Evolutionary conservation across 1,284 basidiomycete genomes (phyloP), one percentile per base, ranked within the genome.

Genomic region (Irpex sp.): DNA sequence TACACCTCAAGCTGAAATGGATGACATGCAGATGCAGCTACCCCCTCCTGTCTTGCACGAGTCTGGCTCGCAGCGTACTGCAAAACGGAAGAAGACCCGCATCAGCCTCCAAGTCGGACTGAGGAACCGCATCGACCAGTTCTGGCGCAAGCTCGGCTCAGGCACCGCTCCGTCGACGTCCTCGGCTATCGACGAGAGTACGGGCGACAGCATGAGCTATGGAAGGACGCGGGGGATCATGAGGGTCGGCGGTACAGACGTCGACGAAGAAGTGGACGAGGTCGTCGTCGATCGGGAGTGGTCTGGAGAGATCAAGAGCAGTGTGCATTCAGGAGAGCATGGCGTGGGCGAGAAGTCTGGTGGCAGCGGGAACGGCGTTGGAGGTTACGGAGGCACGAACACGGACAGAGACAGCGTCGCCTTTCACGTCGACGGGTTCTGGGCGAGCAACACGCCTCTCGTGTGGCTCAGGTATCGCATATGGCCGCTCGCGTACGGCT

Each of bases 211-310:
- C 34, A 64, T 55, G 34, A 59, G 58, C 11, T 64, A 60, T 38
- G 56, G 60, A 51, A 31, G 76, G 76, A 4, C 75, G 72, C 31
- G 74, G 69, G 37, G 70, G 71, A 36, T 76, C 70, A 65, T 74
- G 66, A 9, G 74, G 72, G 36, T 34, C 11, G 52, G 4, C 1
- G 19, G 15, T 8, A 48, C 26, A 5, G 58, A 61, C 4, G 72
- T 78, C 56, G 75, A 76, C 37, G 75, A 74, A 13, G 72, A 69
- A 47, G 85, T 91, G 1, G 82, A 92, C 72, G 82, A 87, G 74
- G 83, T 90, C 15, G 83, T 91, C n/a, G 87, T 91, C 11, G 89
- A 91, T 73, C 82, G 88, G 57, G 75, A 80, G 47, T 91, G 88
- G 88, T 77, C 80, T 4, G 84, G 85, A 64, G 83, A 85, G 64